These are phyloP conservation scores for Physcomitrium patens DNA, from an alignment of 225 moss, liverwort and hornwort species.

Conservation along the genomic window DNA sequence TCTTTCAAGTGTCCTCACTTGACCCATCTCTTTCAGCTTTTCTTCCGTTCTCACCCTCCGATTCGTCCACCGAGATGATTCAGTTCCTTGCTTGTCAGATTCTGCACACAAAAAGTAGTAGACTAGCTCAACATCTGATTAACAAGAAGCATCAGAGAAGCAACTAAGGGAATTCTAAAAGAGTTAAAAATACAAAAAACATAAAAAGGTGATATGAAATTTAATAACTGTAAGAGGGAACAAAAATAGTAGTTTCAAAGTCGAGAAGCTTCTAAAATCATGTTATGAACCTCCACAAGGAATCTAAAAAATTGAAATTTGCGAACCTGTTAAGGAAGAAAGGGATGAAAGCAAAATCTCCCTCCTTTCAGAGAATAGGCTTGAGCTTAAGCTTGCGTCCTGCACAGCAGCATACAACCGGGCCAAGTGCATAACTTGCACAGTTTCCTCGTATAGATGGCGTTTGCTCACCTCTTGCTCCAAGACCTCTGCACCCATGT, in stretches of 20 bases:
- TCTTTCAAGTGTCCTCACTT: constrained; percentile 63
- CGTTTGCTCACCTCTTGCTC: constrained; percentile 60
- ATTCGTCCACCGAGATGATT: constrained; percentile 54
- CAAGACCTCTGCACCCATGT: constrained; percentile 67
- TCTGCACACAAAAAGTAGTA: constrained; percentile 31
- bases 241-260: not conserved
- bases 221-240: not conserved
- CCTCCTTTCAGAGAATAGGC: constrained; percentile 50
- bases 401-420: constrained; percentile 71
- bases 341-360: constrained; percentile 45
- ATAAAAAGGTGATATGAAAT: too few relatives aligned
- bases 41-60: constrained; percentile 60
- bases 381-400: constrained; percentile 49
- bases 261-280: not conserved
- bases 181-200: not conserved
- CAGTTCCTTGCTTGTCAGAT: constrained; percentile 29
- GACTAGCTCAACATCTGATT: not conserved
- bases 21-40: constrained; percentile 52
- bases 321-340: constrained; percentile 40
- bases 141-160: not conserved
- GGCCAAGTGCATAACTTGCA: constrained; percentile 63
- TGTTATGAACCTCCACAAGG: not conserved
- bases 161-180: not conserved
- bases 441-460: constrained; percentile 51
- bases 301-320: constrained; percentile 1